Percentiles rank a stretch among this genome's conserved stretches.
Conservation (phyloP, 2,329 filamentous ascomycete genomes). For the Simplicillium sp. region DNA sequence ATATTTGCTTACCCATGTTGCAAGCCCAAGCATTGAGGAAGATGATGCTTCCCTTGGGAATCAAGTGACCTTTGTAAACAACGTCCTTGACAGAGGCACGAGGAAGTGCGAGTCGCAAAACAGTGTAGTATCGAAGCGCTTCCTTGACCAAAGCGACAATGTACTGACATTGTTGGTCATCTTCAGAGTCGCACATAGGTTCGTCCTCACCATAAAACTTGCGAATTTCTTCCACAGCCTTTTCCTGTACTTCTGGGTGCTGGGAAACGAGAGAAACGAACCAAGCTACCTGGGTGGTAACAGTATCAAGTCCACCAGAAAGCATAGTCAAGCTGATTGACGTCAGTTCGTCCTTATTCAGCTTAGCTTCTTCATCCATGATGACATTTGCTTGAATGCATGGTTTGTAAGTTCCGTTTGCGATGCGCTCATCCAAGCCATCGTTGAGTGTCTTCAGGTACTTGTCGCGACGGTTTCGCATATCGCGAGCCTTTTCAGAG, state of each 20-base stretch:
- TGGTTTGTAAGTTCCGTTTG: conserved; percentile 48
- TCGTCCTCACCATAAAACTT: conserved; percentile 40
- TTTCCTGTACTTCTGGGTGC: conserved; percentile 52
- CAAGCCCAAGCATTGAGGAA: conserved; percentile 62
- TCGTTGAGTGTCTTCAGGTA: conserved; percentile 49
- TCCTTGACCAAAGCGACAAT: conserved; percentile 55
- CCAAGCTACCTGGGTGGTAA: conserved; percentile 58
- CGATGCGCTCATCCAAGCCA: conserved; percentile 51
- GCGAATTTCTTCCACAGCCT: conserved; percentile 45
- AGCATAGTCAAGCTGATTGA: conserved; percentile 62
- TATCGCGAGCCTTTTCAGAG: conserved; percentile 47
- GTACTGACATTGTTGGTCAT: conserved; percentile 56
- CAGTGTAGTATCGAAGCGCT: conserved; percentile 52
- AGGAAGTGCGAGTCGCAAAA: conserved; percentile 52
- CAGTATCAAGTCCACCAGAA: conserved; percentile 56
- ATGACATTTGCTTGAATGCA: conserved; percentile 62
- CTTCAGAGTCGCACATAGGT: conserved; percentile 49
- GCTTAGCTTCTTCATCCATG: conserved; percentile 50
- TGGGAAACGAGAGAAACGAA: conserved; percentile 50
- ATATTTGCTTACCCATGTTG: conserved; percentile 46
- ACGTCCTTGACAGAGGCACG: conserved; percentile 52
- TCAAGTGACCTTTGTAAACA: conserved; percentile 43
- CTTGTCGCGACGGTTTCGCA: conserved; percentile 48
- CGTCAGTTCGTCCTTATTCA: conserved; percentile 53
- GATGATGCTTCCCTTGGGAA: conserved; percentile 53